Evolutionary conservation across 352 stramenopile species (phyloP).

Genomic region (Phytophthora pluvialis): DNA sequence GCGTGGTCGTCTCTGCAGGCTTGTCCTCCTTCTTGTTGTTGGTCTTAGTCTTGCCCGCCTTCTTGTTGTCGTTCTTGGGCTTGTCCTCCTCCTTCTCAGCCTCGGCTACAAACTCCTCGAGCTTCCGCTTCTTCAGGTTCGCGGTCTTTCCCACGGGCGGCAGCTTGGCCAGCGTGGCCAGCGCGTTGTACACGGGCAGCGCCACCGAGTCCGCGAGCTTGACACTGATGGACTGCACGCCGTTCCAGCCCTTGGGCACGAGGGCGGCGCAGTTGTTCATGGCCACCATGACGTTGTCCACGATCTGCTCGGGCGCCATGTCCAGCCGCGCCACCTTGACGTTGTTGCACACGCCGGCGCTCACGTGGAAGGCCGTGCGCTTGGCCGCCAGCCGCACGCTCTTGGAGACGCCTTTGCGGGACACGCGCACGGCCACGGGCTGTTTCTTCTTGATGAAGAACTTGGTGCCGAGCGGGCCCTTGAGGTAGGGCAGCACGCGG

Average conservation of each 20-base stretch:
- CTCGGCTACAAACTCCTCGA: conserved; percentile 54
- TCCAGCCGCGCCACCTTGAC: conserved; percentile 84
- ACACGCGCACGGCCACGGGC: conserved; percentile 76
- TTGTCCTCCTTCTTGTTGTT: conserved; percentile 22
- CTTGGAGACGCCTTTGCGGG: conserved; percentile 59
- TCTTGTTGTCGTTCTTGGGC: conserved; percentile 29
- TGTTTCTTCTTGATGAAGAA: conserved; percentile 88
- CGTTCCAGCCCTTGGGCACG: conserved; percentile 91
- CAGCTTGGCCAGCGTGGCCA: conserved; percentile 67
- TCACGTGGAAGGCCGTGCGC: conserved; percentile 88
- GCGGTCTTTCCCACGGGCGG: conserved; percentile 58
- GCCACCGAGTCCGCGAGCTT: conserved; percentile 90
- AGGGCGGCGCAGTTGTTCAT: conserved; percentile 78
- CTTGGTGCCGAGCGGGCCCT: conserved; percentile 67
- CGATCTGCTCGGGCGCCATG: conserved; percentile 66
- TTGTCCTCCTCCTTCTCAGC: conserved; percentile 17
- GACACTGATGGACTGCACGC: conserved; percentile 92
- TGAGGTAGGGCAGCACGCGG: conserved; percentile 78
- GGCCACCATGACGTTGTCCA: conserved; percentile 78
- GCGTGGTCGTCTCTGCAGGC: conserved; percentile 16
- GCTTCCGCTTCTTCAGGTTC: conserved; percentile 70
- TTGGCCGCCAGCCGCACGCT: conserved; percentile 52
- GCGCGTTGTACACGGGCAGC: conserved; percentile 92
- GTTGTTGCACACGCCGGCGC: conserved; percentile 88
- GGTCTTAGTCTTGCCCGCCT: not conserved